Percentiles rank a stretch among this genome's conserved stretches.
Evolutionary conservation across 2,329 filamentous ascomycete genomes (phyloP).

Genomic region (Talaromyces sp.): DNA sequence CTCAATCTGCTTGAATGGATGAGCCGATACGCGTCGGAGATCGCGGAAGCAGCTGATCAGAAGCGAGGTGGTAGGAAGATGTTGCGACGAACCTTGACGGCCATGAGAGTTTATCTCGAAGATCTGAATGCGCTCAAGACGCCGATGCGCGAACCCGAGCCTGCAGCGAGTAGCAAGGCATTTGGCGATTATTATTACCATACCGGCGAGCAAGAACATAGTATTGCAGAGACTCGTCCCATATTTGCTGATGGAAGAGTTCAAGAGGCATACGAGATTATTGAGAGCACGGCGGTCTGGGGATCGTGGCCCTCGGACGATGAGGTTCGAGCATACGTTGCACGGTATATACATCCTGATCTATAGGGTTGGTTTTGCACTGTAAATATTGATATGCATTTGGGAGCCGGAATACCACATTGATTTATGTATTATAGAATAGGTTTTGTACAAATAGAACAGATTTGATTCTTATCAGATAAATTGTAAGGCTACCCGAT

Average conservation of each 20-base stretch:
- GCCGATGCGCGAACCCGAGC: not conserved
- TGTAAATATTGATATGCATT: slow-evolving; percentile 5
- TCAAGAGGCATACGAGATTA: slow-evolving; percentile 39
- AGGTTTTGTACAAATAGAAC: not conserved
- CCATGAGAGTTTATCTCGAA: slow-evolving; percentile 43
- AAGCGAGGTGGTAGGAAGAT: slow-evolving; percentile 37
- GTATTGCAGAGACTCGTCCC: slow-evolving; percentile 9
- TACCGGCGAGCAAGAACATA: not conserved
- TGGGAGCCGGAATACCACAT: slow-evolving; percentile 16
- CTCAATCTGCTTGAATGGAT: slow-evolving; percentile 46
- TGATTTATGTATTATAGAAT: not conserved
- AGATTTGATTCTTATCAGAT: not conserved
- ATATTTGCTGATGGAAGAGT: slow-evolving; percentile 31
- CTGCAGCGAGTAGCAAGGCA: not conserved
- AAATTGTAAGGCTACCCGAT: not conserved
- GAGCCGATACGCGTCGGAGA: slow-evolving; percentile 32
- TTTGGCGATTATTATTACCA: not conserved
- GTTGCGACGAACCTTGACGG: slow-evolving; percentile 42
- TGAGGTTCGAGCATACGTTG: slow-evolving; percentile 40
- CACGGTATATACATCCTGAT: slow-evolving; percentile 17
- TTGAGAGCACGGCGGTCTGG: slow-evolving; percentile 37
- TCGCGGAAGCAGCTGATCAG: slow-evolving; percentile 39
- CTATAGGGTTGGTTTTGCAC: not conserved
- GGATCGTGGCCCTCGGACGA: slow-evolving; percentile 43
- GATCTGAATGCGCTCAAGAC: slow-evolving; percentile 28